A percentile compares a stretch with the other conserved stretches of the same genome.
These are phyloP conservation scores for Ascomycota sp. DNA, from an alignment of 2,329 filamentous ascomycete genomes.

Conservation along the genomic window DNA sequence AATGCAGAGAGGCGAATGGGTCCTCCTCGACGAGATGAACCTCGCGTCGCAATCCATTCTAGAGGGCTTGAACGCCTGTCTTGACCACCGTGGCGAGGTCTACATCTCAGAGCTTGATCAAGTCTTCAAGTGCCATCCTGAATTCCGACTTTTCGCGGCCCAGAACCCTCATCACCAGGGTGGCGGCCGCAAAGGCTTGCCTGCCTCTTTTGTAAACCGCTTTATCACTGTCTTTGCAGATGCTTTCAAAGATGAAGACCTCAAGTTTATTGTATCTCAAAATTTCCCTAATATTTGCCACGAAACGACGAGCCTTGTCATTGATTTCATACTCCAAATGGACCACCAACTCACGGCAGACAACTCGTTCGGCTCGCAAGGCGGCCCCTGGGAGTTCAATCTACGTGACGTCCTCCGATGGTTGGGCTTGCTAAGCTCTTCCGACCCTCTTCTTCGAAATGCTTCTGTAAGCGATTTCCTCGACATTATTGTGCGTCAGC, in stretches of 20 bases:
- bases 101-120: slow-evolving; percentile 91
- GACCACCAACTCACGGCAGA: slow-evolving; percentile 45
- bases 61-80: slow-evolving; percentile 84
- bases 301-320: slow-evolving; percentile 41
- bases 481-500: slow-evolving; percentile 61
- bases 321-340: slow-evolving; percentile 59
- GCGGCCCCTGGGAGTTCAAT: slow-evolving; percentile 88
- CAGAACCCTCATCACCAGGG: slow-evolving; percentile 97
- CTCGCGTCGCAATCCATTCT: slow-evolving; percentile 88
- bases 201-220: slow-evolving; percentile 88
- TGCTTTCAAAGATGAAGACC: slow-evolving; percentile 58
- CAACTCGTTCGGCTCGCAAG: slow-evolving; percentile 35
- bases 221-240: slow-evolving; percentile 97
- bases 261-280: slow-evolving; percentile 59
- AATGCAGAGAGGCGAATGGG: slow-evolving; percentile 94
- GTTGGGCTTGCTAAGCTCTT: slow-evolving; percentile 38
- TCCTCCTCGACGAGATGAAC: slow-evolving; percentile 96
- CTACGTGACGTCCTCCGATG: slow-evolving; percentile 75
- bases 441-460: slow-evolving; percentile 35
- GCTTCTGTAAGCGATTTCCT: slow-evolving; percentile 50
- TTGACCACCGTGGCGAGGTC: slow-evolving; percentile 87
- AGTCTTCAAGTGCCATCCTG: slow-evolving; percentile 68
- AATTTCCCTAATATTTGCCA: slow-evolving; percentile 44
- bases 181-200: slow-evolving; percentile 80
- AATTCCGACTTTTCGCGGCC: slow-evolving; percentile 87